Conservation (phyloP, 495 filamentous ascomycete genomes). For the Penicillium nucicola region DNA sequence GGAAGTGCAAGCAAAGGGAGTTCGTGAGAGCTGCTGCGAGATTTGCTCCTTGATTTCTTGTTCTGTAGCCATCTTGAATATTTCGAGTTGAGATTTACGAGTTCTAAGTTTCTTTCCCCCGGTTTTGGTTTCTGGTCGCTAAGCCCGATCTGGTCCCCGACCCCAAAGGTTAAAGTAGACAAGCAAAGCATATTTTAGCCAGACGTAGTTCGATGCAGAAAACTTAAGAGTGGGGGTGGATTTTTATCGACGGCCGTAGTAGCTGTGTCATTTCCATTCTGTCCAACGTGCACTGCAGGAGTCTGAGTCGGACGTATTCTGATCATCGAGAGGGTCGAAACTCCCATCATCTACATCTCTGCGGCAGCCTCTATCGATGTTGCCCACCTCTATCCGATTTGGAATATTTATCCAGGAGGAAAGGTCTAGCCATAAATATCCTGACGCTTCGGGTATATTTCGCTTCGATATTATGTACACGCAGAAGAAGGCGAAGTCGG, state of each 20-base stretch:
- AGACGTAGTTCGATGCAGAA: constrained; percentile 11
- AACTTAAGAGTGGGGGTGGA: too few species aligned
- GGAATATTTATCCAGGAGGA: constrained; percentile 34
- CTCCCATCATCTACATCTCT: constrained; percentile 37
- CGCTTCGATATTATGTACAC: constrained; percentile 1
- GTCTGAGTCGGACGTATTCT: constrained; percentile 28
- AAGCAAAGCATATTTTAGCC: too few species aligned
- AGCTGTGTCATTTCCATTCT: constrained; percentile 37
- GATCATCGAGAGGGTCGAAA: constrained; percentile 25
- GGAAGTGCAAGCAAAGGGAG: constrained; percentile 48
- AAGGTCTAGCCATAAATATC: too few species aligned
- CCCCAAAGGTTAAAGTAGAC: too few species aligned
- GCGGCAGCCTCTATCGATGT: constrained; percentile 15
- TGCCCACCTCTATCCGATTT: constrained; percentile 44
- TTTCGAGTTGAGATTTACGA: too few species aligned
- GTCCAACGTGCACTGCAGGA: constrained; percentile 40
- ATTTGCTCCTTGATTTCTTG: constrained; percentile 16
- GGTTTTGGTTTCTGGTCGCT: too few species aligned
- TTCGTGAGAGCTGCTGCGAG: constrained; percentile 23
- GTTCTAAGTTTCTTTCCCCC: too few species aligned
- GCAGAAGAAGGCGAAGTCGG: neutral
- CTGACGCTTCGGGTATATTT: neutral
- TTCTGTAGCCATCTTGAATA: constrained; percentile 24
- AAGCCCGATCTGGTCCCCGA: too few species aligned
- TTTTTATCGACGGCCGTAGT: constrained; percentile 35